phyloP scores from a whole-genome alignment of 2,329 filamentous ascomycete genomes.

The Capronia americana region DNA sequence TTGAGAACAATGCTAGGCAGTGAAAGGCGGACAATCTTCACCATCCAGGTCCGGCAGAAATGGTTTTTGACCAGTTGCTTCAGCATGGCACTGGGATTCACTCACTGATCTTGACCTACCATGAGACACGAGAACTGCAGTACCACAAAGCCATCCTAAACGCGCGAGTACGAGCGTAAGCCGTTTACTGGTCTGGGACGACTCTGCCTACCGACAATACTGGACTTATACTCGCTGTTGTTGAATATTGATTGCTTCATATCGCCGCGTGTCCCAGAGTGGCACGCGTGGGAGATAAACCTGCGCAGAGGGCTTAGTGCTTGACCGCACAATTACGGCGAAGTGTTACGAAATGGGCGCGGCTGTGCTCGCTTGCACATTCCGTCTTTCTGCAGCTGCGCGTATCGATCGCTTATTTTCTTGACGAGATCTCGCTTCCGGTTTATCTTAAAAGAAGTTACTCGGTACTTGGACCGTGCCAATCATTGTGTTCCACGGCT shows the following conservation, averaged over 20 bases:
- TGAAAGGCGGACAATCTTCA: background rate
- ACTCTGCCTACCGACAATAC: background rate
- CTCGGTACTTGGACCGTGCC: conserved; percentile 1
- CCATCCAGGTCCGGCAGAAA: conserved; percentile 12
- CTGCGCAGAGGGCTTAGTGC: background rate
- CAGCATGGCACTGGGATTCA: background rate
- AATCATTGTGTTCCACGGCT: conserved; percentile 9
- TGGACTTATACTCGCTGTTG: background rate
- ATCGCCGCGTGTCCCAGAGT: no score
- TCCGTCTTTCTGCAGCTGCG: background rate
- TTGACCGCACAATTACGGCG: background rate
- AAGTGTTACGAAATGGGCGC: background rate
- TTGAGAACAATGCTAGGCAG: conserved; percentile 11
- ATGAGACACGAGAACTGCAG: background rate
- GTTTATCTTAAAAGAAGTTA: no score
- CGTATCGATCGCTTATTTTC: background rate
- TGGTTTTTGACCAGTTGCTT: background rate
- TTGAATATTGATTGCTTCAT: background rate
- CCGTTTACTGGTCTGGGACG: background rate
- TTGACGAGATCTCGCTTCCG: conserved; percentile 17
- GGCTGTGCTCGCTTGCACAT: background rate
- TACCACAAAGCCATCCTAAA: background rate
- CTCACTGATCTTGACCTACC: background rate
- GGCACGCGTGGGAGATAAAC: background rate
- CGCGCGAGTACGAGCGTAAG: no score